Evolutionary conservation across 2,329 filamentous ascomycete genomes (phyloP).

Genomic region (Diaporthe vexans): DNA sequence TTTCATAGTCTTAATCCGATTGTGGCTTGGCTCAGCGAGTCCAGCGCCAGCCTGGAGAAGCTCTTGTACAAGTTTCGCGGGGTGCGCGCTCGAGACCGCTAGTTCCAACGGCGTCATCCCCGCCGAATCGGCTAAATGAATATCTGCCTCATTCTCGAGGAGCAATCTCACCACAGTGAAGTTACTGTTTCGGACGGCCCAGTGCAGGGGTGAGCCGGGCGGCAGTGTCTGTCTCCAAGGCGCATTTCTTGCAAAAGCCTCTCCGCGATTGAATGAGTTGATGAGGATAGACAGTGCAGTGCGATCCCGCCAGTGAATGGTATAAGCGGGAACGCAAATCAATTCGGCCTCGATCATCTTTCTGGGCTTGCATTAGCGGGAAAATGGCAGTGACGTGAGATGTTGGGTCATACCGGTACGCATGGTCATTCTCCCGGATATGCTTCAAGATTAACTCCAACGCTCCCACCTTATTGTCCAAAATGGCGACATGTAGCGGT

Average conservation of each 20-base stretch:
- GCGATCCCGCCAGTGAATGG: background rate
- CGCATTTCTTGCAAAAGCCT: too few relatives aligned
- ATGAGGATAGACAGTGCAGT: background rate
- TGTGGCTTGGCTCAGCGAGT: background rate
- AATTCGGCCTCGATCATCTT: background rate
- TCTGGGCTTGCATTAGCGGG: background rate
- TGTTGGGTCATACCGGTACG: background rate
- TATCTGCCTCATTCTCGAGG: background rate
- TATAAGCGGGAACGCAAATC: background rate
- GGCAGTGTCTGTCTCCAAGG: too few relatives aligned
- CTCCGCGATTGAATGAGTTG: background rate
- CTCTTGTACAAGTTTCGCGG: background rate
- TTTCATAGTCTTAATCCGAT: background rate
- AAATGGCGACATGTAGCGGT: background rate
- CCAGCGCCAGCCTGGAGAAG: background rate
- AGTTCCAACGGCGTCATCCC: fast-evolving
- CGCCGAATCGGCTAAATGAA: background rate
- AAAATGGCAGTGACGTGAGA: too few relatives aligned
- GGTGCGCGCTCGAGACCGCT: background rate
- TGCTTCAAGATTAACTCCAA: background rate
- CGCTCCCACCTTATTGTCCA: background rate
- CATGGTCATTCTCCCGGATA: background rate
- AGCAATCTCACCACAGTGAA: background rate
- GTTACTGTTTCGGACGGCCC: background rate
- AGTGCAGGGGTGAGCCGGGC: background rate